Evolutionary conservation across 2,329 filamentous ascomycete species (phyloP).

Genomic region (Anthostomella pinea): DNA sequence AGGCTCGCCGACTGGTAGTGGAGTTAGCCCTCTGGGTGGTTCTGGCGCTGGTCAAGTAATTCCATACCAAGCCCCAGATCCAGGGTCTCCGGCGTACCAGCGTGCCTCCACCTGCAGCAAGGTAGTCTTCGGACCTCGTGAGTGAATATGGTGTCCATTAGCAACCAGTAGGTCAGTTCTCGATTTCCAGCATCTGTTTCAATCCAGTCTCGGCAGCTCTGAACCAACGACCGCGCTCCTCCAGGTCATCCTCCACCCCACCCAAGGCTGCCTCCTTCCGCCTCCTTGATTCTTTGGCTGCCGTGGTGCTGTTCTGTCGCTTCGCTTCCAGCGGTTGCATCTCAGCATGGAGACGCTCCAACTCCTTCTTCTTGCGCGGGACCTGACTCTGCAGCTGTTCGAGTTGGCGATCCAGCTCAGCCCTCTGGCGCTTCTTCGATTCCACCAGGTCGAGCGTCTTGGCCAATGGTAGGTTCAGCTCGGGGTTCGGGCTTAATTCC

Average conservation of each 20-base stretch:
- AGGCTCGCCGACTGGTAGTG: too few relatives aligned
- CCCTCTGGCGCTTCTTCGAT: conserved; percentile 47
- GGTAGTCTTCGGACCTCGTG: too few relatives aligned
- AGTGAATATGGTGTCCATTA: too few relatives aligned
- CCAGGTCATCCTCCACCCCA: conserved; percentile 69
- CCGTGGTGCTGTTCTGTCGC: conserved; percentile 60
- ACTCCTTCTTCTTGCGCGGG: conserved; percentile 63
- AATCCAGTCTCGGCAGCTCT: conserved; percentile 64
- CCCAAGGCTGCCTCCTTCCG: conserved; percentile 64
- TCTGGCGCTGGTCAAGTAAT: too few relatives aligned
- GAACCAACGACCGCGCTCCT: conserved; percentile 74
- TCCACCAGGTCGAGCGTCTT: conserved; percentile 55
- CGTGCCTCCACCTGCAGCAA: too few relatives aligned
- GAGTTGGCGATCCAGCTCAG: conserved; percentile 60
- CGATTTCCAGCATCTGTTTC: conserved; percentile 59
- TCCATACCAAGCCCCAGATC: too few relatives aligned
- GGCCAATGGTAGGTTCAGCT: conserved; percentile 53
- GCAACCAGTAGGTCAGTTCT: too few relatives aligned
- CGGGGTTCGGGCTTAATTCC: conserved; percentile 39
- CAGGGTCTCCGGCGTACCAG: too few relatives aligned
- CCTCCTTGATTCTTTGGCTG: conserved; percentile 68
- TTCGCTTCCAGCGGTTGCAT: conserved; percentile 66
- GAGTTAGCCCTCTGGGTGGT: too few relatives aligned
- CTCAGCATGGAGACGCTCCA: conserved; percentile 66
- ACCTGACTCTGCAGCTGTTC: conserved; percentile 60